phyloP scores from a whole-genome alignment of 805 yeast species.

The Cyberlindnera veronae region DNA sequence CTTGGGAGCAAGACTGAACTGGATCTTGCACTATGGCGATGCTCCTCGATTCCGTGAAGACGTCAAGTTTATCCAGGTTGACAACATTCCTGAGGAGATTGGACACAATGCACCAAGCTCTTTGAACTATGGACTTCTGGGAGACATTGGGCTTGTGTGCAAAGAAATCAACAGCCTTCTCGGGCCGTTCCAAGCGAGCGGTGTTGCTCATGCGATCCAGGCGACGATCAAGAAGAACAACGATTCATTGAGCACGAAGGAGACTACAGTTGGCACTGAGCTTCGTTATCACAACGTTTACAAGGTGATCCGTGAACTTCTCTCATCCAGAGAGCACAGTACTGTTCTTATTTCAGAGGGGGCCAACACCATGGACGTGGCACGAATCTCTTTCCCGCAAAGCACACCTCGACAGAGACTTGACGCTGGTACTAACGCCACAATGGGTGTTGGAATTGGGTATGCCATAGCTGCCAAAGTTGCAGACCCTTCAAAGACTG shows the following conservation, averaged over 20 bases:
- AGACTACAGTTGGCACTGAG: constrained; percentile 19
- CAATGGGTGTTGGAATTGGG: constrained; percentile 75
- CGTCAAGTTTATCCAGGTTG: constrained; percentile 56
- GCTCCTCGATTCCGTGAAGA: constrained; percentile 45
- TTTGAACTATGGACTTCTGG: constrained; percentile 44
- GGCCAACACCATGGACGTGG: constrained; percentile 75
- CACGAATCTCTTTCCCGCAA: constrained; percentile 58
- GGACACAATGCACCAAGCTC: constrained; percentile 40
- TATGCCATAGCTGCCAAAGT: constrained; percentile 62
- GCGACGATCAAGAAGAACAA: constrained; percentile 32
- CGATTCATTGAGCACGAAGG: constrained; percentile 33
- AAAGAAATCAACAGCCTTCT: constrained; percentile 31
- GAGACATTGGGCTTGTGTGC: constrained; percentile 47
- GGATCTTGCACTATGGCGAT: constrained; percentile 70
- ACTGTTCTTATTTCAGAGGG: constrained; percentile 59
- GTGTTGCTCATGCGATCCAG: constrained; percentile 26
- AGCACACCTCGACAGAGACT: constrained; percentile 48
- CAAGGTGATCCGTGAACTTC: constrained; percentile 40
- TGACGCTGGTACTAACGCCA: constrained; percentile 75
- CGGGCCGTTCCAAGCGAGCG: constrained; percentile 31
- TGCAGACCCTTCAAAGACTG: constrained; percentile 39
- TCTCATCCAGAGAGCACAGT: constrained; percentile 30
- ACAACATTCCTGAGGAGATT: constrained; percentile 48
- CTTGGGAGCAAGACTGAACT: constrained; percentile 65
- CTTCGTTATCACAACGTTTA: constrained; percentile 55